Evolutionary conservation across 2,329 filamentous ascomycete genomes (phyloP), one percentile per base, ranked within the genome.

Genomic region (Fusarium humuli): DNA sequence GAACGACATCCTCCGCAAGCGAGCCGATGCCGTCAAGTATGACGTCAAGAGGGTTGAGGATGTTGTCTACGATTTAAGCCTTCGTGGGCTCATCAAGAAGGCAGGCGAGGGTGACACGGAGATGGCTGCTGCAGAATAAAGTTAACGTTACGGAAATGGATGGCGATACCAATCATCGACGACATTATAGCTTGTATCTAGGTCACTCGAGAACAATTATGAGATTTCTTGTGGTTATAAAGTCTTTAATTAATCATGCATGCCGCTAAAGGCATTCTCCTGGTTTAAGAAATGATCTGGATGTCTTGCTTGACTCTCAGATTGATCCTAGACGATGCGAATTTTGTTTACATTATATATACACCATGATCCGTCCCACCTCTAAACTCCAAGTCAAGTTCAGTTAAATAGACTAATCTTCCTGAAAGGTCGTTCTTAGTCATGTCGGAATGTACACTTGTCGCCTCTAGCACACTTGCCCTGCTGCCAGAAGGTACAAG

Each of bases 41-140:
- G 91, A 92, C 75, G 94, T 99, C 76, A 99, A 98, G 86, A 95
- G 97, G 79, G 94, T 98, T 14, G 96, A 99, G 84, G 96, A 98
- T 78, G 94, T 99, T 14, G 95, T 98, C 53, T 99, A 99, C 77
- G 96, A 99, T 79, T 83, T 99, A 60, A 95, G 93, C 25, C 83
- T 99, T 77, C 88, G 96, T 63, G 95, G 96, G 53, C 80, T 98
- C 77, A 86, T 97, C 50, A 88, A 91, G 46, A 84, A 86, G 71
- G 73, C 77, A 6, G 74, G 73, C 0, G 75, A 75, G 40, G 75
- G 69, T 5, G 80, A 82, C 30, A 77, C 78, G 1, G 80, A 81
- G 65, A 81, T 82, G 79, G 82, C 79, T 71, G 73, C 76, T 52
- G 72, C 68, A 11, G 76, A 77, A 65, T 79, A 73, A 61, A 53